These are phyloP conservation scores for Aspergillus sp. DNA, from an alignment of 2,329 filamentous ascomycete genomes.

Conservation along the genomic window DNA sequence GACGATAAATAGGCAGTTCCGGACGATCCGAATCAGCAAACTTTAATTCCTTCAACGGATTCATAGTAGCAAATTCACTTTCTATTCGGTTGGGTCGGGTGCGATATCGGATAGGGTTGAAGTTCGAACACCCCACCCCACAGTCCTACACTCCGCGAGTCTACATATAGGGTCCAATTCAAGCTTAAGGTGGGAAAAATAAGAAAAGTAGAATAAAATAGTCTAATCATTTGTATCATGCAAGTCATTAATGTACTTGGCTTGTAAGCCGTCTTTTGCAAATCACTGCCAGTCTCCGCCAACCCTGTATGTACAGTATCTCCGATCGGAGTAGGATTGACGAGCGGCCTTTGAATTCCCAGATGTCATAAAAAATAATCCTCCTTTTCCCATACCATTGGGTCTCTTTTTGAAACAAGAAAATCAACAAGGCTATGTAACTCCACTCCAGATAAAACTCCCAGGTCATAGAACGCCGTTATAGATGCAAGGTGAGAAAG, in stretches of 20 bases:
- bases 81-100: not conserved
- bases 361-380: slow-evolving; percentile 23
- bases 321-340: slow-evolving; percentile 10
- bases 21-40: not conserved
- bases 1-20: not conserved
- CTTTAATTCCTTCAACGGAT: not conserved
- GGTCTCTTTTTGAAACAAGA: slow-evolving; percentile 6
- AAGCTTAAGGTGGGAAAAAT: not conserved
- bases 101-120: not conserved
- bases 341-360: slow-evolving; percentile 14
- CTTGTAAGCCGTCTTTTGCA: slow-evolving; percentile 5
- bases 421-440: slow-evolving; percentile 19
- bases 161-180: not conserved
- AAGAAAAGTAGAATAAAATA: not conserved
- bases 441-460: slow-evolving; percentile 20
- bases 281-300: slow-evolving; percentile 8
- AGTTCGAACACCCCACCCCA: not conserved
- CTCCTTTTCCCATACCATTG: slow-evolving; percentile 7
- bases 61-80: not conserved
- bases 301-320: slow-evolving; percentile 23
- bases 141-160: not conserved
- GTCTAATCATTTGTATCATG: slow-evolving; percentile 24
- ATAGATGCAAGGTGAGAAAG: slow-evolving; percentile 19
- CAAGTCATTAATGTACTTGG: slow-evolving; percentile 22
- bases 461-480: slow-evolving; percentile 21